Evolutionary conservation across 1,284 basidiomycete species (phyloP).

Genomic region (Paramarasmius palmivorus): DNA sequence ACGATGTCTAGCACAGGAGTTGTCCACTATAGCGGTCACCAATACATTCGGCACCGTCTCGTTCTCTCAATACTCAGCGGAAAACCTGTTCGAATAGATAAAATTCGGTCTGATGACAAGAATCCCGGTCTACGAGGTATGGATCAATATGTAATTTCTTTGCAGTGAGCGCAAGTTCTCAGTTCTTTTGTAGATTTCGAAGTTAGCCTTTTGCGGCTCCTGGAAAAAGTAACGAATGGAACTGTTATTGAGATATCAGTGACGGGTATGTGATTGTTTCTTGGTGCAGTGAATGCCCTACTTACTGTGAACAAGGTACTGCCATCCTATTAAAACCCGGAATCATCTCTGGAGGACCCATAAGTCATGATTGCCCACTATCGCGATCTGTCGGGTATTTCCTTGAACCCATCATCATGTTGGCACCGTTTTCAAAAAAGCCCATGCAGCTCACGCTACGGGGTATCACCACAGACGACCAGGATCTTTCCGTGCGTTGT

Average conservation of each 20-base stretch:
- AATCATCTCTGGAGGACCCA: conserved; percentile 81
- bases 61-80: conserved; percentile 89
- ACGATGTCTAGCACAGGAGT: conserved; percentile 17
- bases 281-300: conserved; percentile 2
- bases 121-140: conserved; percentile 90
- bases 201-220: conserved; percentile 84
- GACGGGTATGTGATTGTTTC: conserved; percentile 62
- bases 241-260: conserved; percentile 95
- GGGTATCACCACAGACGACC: conserved; percentile 90
- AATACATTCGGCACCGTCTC: conserved; percentile 83
- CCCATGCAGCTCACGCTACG: conserved; percentile 80
- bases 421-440: conserved; percentile 94
- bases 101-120: conserved; percentile 89
- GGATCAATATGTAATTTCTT: conserved; percentile 15
- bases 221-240: conserved; percentile 96
- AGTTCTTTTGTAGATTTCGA: conserved; percentile 73
- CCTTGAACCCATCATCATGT: conserved; percentile 86
- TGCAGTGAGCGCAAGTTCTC: conserved; percentile 6
- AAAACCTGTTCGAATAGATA: conserved; percentile 84
- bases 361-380: conserved; percentile 86
- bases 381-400: conserved; percentile 93
- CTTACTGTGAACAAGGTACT: conserved; percentile 60
- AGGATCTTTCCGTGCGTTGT: conserved; percentile 79
- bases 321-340: conserved; percentile 91
- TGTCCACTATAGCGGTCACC: conserved; percentile 76